Evolutionary conservation across 164 flowering plant species (phyloP).

Genomic region (Vitis amurensis): DNA sequence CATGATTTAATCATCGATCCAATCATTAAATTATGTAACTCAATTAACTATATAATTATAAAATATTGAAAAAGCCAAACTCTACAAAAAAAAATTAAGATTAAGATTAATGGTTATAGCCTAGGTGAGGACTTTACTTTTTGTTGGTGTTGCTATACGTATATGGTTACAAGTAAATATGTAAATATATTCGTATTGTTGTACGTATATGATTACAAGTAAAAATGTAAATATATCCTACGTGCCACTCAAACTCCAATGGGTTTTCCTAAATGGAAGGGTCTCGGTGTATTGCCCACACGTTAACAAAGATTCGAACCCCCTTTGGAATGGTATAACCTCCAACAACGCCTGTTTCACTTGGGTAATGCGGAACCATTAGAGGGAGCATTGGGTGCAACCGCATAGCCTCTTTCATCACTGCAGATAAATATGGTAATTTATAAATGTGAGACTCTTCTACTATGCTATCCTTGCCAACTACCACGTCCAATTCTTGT

Average conservation of each 20-base stretch:
- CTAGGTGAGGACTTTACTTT: too few species aligned
- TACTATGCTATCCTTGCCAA: conserved; percentile 32
- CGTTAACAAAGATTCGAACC: conserved; percentile 8
- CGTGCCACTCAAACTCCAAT: conserved; percentile 6
- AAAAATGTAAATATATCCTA: too few species aligned
- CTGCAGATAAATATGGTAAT: conserved; percentile 36
- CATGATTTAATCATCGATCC: too few species aligned
- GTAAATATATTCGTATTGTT: too few species aligned
- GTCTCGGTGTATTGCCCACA: conserved; percentile 20
- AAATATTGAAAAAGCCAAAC: too few species aligned
- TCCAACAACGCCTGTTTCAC: conserved; percentile 1
- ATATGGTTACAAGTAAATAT: too few species aligned
- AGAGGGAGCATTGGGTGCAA: conserved; percentile 31
- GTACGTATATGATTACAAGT: too few species aligned
- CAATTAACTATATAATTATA: too few species aligned
- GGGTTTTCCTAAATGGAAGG: conserved; percentile 13
- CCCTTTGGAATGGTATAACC: conserved; percentile 17
- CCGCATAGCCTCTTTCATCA: conserved; percentile 46
- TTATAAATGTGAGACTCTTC: conserved; percentile 46
- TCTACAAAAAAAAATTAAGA: too few species aligned
- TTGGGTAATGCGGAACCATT: conserved; percentile 11
- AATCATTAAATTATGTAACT: too few species aligned
- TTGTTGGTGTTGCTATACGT: too few species aligned
- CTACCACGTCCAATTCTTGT: conserved; percentile 34
- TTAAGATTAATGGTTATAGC: too few species aligned